A percentile compares a stretch with the other conserved stretches of the same genome.
Evolutionary conservation across 495 filamentous ascomycete genomes (phyloP).

Genomic region (Podospora pseudopauciseta): DNA sequence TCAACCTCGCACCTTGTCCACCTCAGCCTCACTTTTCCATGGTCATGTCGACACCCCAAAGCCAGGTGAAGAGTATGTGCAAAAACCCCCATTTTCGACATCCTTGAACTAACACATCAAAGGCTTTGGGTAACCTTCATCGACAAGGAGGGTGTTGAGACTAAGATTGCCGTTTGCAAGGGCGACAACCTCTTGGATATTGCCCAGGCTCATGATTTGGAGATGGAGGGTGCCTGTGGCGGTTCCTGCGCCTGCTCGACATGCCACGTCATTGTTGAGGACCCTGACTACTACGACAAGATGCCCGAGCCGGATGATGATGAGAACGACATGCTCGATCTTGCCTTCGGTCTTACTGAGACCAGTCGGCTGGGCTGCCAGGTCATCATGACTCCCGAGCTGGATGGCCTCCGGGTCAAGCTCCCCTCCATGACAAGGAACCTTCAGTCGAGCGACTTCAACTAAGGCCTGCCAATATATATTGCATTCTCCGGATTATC

Average conservation of each 20-base stretch:
- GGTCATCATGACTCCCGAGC: conserved; percentile 81
- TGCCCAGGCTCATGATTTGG: conserved; percentile 88
- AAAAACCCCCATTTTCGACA: background rate
- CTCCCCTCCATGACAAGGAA: conserved; percentile 94
- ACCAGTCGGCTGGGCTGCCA: conserved; percentile 96
- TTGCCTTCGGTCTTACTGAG: conserved; percentile 94
- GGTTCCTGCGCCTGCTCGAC: conserved; percentile 96
- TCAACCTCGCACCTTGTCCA: conserved; percentile 49
- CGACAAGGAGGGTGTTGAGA: conserved; percentile 79
- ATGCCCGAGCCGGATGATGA: conserved; percentile 93
- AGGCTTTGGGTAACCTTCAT: conserved; percentile 90
- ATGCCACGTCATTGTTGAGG: conserved; percentile 90
- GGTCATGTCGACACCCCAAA: conserved; percentile 80
- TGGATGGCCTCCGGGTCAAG: conserved; percentile 80
- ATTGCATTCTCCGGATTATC: background rate
- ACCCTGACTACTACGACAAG: conserved; percentile 79
- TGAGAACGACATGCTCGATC: conserved; percentile 98
- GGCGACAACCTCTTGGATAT: conserved; percentile 94
- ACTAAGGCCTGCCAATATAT: conserved; percentile 21
- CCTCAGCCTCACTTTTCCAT: conserved; percentile 57
- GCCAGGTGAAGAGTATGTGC: conserved; percentile 82
- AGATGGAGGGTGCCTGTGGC: conserved; percentile 98
- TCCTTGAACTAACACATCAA: conserved; percentile 9
- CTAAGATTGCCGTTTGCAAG: conserved; percentile 72
- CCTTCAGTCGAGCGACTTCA: conserved; percentile 90